Evolutionary conservation across 2,329 filamentous ascomycete genomes (phyloP), one percentile per base, ranked within the genome.

Genomic region (Penicillium sp.): DNA sequence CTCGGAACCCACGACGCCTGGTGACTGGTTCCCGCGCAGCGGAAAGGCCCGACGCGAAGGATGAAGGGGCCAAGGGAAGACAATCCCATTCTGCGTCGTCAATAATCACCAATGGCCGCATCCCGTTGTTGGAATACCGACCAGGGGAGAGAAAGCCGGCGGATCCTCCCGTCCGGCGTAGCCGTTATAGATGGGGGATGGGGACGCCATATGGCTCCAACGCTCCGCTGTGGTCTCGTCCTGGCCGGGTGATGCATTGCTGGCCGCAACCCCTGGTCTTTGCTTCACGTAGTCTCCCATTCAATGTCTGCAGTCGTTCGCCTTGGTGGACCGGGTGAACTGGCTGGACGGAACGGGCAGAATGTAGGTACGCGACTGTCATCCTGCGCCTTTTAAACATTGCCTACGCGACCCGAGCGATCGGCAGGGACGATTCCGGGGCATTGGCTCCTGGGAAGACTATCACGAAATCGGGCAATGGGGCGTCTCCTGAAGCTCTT

Each of bases 181-280:
- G 35, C 47, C 49, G 44, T 53, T 47, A n/a, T n/a, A n/a, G n/a
- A n/a, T n/a, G n/a, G n/a, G 28, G 43, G 38, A 52, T 46, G 47
- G 48, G 37, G 40, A 33, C 38, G 32, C 43, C 41, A 48, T 48
- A 48, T 48, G 45, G 38, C 36, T 23, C 25, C 14, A 45, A 46
- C 47, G 48, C 41, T 44, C 49, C 43, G 48, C 48, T 33, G 31
- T 41, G 41, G 29, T 45, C 41, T 45, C 41, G 34, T 26, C 28
- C 29, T 29, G 25, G 29, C 16, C 21, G n/a, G n/a, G n/a, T 43
- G 34, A 8, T 28, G 11, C 25, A 9, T n/a, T 27, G 25, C 25
- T 6, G 25, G 25, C n/a, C n/a, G n/a, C n/a, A n/a, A n/a, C n/a
- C n/a, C n/a, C n/a, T n/a, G n/a, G n/a, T n/a, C n/a, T n/a, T n/a